A percentile compares a stretch with the other conserved stretches of the same genome.
phyloP scores from a whole-genome alignment of 2,329 filamentous ascomycete species.

The Graphilbum ipis-grandicollis region DNA sequence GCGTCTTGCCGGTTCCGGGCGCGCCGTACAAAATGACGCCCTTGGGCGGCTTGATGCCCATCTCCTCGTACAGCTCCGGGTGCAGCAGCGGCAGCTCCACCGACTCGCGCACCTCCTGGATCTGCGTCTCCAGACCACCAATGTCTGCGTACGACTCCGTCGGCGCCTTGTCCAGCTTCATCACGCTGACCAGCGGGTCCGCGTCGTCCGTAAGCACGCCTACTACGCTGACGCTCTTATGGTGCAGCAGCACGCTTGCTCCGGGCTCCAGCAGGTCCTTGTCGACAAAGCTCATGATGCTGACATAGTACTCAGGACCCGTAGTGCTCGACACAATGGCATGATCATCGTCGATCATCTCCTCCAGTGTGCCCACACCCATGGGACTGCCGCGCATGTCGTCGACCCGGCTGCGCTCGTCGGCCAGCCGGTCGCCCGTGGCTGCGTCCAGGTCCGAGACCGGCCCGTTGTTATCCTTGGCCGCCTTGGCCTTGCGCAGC shows the following conservation, averaged over 20 bases:
- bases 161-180: conserved; percentile 98
- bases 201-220: conserved; percentile 93
- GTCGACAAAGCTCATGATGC: conserved; percentile 99
- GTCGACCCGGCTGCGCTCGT: conserved; percentile 87
- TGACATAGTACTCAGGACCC: conserved; percentile 96
- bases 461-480: conserved; percentile 49
- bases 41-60: conserved; percentile 99
- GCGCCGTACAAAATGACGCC: conserved; percentile 97
- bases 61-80: conserved; percentile 96
- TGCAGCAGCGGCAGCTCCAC: conserved; percentile 90
- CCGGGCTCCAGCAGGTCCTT: conserved; percentile 95
- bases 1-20: conserved; percentile 89
- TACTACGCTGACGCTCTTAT: conserved; percentile 96
- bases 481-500: conserved; percentile 76
- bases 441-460: conserved; percentile 51
- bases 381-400: conserved; percentile 98
- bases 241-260: conserved; percentile 84
- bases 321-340: conserved; percentile 96
- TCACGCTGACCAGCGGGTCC: conserved; percentile 88
- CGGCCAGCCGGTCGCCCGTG: conserved; percentile 61
- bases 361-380: conserved; percentile 93
- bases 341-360: conserved; percentile 98
- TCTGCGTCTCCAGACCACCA: conserved; percentile 85
- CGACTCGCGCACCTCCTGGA: conserved; percentile 93
- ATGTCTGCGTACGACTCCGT: conserved; percentile 98